Evolutionary conservation across 805 yeast genomes (phyloP).

Genomic region (Priceomyces castillae): DNA sequence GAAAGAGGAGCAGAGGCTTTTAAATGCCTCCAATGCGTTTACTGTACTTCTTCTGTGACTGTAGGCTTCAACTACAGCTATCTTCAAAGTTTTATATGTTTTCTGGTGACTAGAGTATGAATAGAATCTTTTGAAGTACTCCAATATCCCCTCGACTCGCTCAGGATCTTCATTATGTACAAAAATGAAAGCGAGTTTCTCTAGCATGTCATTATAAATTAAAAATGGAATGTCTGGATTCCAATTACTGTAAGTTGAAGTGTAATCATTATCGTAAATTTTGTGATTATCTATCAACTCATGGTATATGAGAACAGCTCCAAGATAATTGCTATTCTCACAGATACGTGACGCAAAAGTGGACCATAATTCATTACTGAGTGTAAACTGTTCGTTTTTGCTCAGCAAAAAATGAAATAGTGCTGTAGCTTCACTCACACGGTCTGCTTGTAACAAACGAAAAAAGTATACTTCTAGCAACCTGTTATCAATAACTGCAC

Average conservation of each 20-base stretch:
- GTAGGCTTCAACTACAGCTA: slow-evolving; percentile 31
- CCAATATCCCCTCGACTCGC: slow-evolving; percentile 28
- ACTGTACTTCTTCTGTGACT: slow-evolving; percentile 19
- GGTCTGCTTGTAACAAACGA: slow-evolving; percentile 16
- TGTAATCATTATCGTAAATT: slow-evolving; percentile 12
- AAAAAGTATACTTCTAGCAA: slow-evolving; percentile 23
- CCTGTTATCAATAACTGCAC: slow-evolving; percentile 3
- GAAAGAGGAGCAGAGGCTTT: slow-evolving; percentile 15
- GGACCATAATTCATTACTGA: slow-evolving; percentile 38
- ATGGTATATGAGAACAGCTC: slow-evolving; percentile 36
- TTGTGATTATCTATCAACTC: slow-evolving; percentile 29
- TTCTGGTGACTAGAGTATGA: slow-evolving; percentile 29
- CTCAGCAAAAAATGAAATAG: slow-evolving; percentile 25
- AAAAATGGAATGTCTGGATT: slow-evolving; percentile 31
- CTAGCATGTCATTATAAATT: slow-evolving; percentile 25
- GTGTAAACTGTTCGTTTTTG: slow-evolving; percentile 11
- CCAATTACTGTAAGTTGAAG: slow-evolving; percentile 9
- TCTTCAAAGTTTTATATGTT: slow-evolving; percentile 26
- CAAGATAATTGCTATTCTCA: slow-evolving; percentile 22
- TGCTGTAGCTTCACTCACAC: slow-evolving; percentile 24
- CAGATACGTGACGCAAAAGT: slow-evolving; percentile 22
- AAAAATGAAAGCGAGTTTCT: slow-evolving; percentile 27
- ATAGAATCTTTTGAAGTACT: slow-evolving; percentile 38
- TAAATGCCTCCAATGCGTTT: slow-evolving; percentile 23
- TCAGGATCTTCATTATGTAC: slow-evolving; percentile 22